Evolutionary conservation across 352 stramenopile species (phyloP), one percentile per base, ranked within the genome.

Genomic region (Globisporangium canariense): DNA sequence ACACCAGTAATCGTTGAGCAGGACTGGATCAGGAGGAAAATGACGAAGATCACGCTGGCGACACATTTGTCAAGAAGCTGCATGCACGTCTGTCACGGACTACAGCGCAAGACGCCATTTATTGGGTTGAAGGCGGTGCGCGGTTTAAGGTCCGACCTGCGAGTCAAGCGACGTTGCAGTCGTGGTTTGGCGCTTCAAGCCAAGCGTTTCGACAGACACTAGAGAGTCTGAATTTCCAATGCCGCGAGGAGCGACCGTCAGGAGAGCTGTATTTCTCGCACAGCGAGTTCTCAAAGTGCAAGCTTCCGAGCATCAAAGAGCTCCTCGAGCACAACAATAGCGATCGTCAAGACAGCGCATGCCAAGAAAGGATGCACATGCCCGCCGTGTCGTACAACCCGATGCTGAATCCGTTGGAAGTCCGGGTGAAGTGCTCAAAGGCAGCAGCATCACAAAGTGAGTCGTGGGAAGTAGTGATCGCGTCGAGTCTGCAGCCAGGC

Each of bases 321-420:
- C 10, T 65, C 34, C 20, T 16, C 7, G 3, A 49, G n/a, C 8
- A 25, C 43, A 62, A 32, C 28, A 43, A 5, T 32, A 32, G 1
- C 1, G 47, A 34, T 11, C 32, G 25, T 18, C 43, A 20, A 22
- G 16, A 32, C 28, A 38, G 9, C 1, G 14, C 22, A 3, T 18
- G 34, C 45, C 16, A 30, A 65, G 64, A 20, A 58, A 41, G 18
- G 55, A 64, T 41, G 41, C 75, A 43, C 5, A 76, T 78, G 76
- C 73, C 76, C 5, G 69, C 51, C 30, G 58, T 81, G 28, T 66
- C 71, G 2, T 83, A 79, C 58, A 77, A 53, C 60, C 56, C 76
- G 10, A 63, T 65, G 10, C 62, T 90, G 11, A 79, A 78, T 16
- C 81, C 81, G 11, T 58, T 90, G 16, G 81, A 90, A 58, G 68